Conservation (phyloP, 768 basidiomycete species). For the Coprinopsis marcescibilis region DNA sequence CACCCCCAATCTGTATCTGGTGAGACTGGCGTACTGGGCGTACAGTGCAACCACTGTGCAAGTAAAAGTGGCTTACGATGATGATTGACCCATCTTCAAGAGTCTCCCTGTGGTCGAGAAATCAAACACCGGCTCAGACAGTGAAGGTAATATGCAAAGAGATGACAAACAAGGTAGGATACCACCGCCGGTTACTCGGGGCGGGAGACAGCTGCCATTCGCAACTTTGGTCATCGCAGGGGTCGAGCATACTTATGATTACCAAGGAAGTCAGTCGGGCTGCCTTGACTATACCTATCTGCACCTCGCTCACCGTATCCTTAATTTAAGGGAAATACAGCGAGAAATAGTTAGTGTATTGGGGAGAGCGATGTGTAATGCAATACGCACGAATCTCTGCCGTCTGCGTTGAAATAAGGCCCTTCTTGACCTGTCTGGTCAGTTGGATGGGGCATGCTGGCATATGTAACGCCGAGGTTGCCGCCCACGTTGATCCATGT, state of each 20-base stretch:
- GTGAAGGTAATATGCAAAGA: too few species aligned
- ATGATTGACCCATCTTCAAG: conserved; percentile 58
- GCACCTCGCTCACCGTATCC: conserved; percentile 43
- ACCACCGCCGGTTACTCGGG: conserved; percentile 63
- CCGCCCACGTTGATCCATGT: conserved; percentile 81
- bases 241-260: conserved; percentile 53
- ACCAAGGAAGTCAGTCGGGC: conserved; percentile 7
- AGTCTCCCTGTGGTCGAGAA: conserved; percentile 40
- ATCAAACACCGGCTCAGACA: too few species aligned
- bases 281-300: conserved; percentile 10
- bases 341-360: too few species aligned
- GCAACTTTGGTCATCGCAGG: conserved; percentile 62
- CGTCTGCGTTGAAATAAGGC: conserved; percentile 57
- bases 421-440: conserved; percentile 40
- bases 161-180: conserved; percentile 66
- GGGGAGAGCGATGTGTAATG: conserved; percentile 3
- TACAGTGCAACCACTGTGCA: too few species aligned
- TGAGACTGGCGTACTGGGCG: too few species aligned
- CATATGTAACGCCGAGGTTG: conserved; percentile 59
- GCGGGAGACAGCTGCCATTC: conserved; percentile 46
- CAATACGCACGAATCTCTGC: conserved; percentile 48
- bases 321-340: conserved; percentile 17
- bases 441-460: conserved; percentile 40
- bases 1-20: conserved; percentile 56
- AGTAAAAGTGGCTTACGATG: conserved; percentile 54